Percentiles rank a stretch among this genome's conserved stretches.
These are phyloP conservation scores for Nothomitra cinnamomea DNA, from an alignment of 2,329 filamentous ascomycete species.

Conservation along the genomic window DNA sequence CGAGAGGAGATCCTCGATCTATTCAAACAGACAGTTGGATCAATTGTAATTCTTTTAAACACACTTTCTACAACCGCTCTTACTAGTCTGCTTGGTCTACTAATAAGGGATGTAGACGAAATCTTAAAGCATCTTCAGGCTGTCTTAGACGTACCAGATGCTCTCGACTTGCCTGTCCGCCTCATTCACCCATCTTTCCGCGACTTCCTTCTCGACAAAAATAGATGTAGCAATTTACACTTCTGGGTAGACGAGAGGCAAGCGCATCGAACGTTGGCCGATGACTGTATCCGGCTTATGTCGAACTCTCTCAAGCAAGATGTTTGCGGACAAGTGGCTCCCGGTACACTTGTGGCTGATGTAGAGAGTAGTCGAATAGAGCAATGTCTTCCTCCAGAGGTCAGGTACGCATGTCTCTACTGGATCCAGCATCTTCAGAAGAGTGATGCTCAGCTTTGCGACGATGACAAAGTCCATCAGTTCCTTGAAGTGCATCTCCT, in stretches of 20 bases:
- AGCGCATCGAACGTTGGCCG: conserved; percentile 18
- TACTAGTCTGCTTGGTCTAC: too few relatives aligned
- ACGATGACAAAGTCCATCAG: conserved; percentile 15
- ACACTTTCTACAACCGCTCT: not conserved
- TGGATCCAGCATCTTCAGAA: conserved; percentile 21
- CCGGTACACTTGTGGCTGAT: conserved; percentile 14
- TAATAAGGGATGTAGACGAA: too few relatives aligned
- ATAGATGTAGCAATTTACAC: conserved; percentile 13
- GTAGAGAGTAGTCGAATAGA: conserved; percentile 13
- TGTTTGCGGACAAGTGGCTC: too few relatives aligned
- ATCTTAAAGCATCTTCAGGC: too few relatives aligned
- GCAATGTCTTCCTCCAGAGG: conserved; percentile 14
- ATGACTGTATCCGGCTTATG: conserved; percentile 21
- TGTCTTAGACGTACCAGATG: too few relatives aligned
- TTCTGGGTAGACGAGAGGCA: conserved; percentile 23
- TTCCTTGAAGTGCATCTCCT: conserved; percentile 26
- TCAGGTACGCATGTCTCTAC: conserved; percentile 26
- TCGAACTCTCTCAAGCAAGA: too few relatives aligned
- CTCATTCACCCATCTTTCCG: too few relatives aligned
- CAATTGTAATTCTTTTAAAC: conserved; percentile 3
- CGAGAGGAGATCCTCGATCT: not conserved
- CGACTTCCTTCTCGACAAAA: conserved; percentile 19
- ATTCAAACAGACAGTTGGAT: not conserved
- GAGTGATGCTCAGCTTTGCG: conserved; percentile 14
- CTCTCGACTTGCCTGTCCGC: too few relatives aligned